Conservation (phyloP, 2,329 filamentous ascomycete genomes). For the Fusarium clavum region DNA sequence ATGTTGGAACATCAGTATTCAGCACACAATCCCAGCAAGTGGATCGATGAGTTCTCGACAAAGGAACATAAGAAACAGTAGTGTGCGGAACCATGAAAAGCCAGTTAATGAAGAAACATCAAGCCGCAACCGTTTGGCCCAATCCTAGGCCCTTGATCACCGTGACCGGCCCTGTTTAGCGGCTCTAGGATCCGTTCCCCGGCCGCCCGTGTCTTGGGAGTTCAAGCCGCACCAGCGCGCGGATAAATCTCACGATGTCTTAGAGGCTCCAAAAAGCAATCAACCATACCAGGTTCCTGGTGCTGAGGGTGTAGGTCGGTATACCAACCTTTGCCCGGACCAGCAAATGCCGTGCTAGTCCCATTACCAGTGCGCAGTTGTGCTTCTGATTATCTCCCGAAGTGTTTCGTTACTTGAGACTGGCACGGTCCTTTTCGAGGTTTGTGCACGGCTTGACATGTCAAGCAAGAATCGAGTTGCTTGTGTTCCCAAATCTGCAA, state of each 20-base stretch:
- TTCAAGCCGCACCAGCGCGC: constrained; percentile 5
- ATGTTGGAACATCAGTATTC: constrained; percentile 4
- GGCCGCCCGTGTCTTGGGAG: constrained; percentile 4
- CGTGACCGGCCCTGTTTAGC: constrained; percentile 16
- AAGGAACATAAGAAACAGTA: not conserved
- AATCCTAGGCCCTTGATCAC: constrained; percentile 6
- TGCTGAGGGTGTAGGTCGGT: not conserved
- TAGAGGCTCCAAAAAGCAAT: constrained; percentile 8
- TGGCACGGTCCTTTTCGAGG: constrained; percentile 26
- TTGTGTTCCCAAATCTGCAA: not conserved
- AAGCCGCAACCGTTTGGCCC: constrained; percentile 21
- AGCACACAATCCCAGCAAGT: constrained; percentile 7
- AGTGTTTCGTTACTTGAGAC: not conserved
- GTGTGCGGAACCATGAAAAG: not conserved
- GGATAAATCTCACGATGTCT: constrained; percentile 18
- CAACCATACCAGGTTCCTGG: constrained; percentile 11
- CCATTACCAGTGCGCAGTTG: not conserved
- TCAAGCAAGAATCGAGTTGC: not conserved
- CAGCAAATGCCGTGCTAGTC: constrained; percentile 18
- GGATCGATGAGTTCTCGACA: constrained; percentile 6
- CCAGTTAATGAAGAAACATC: constrained; percentile 7
- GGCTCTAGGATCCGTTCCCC: constrained; percentile 14
- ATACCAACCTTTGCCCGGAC: not conserved
- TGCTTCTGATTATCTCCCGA: not conserved
- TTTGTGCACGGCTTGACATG: constrained; percentile 6